Conservation (phyloP, 2,329 filamentous ascomycete genomes). For the Xylariaceae sp. region DNA sequence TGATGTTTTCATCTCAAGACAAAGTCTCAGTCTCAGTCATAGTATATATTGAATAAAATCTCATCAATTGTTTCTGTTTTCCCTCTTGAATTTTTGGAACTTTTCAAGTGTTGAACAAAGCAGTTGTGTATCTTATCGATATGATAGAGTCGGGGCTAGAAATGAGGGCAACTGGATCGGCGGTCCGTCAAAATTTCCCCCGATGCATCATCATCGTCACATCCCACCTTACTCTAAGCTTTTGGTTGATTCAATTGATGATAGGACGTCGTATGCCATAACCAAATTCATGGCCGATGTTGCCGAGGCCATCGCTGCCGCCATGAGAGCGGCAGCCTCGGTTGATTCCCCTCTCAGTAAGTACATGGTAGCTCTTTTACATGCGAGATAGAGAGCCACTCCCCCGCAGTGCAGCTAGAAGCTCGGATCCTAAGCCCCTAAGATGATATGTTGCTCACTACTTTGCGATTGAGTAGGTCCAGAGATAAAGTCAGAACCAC, state of each 20-base stretch:
- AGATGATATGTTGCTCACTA: slow-evolving; percentile 3
- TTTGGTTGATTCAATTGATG: slow-evolving; percentile 2
- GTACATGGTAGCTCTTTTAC: too few species aligned
- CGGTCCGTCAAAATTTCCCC: slow-evolving; percentile 27
- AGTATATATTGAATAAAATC: too few species aligned
- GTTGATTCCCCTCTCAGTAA: slow-evolving; percentile 20
- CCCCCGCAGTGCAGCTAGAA: neutral
- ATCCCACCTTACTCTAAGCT: neutral
- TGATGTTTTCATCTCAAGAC: too few species aligned
- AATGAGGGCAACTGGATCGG: slow-evolving; percentile 28
- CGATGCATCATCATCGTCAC: slow-evolving; percentile 15
- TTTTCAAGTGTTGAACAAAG: too few species aligned
- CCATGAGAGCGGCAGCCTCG: slow-evolving; percentile 23
- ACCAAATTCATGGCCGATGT: slow-evolving; percentile 28
- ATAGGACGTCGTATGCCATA: slow-evolving; percentile 11
- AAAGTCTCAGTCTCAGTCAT: too few species aligned
- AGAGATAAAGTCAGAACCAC: slow-evolving; percentile 28
- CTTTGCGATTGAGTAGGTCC: slow-evolving; percentile 22
- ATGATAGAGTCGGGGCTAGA: slow-evolving; percentile 27
- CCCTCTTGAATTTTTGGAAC: too few species aligned
- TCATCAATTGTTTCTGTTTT: too few species aligned
- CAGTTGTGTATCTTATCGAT: slow-evolving; percentile 28
- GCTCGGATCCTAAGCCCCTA: neutral
- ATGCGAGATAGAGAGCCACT: too few species aligned
- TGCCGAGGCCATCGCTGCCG: slow-evolving; percentile 30